Percentiles rank a stretch among this genome's conserved stretches.
Conservation (phyloP, 2,329 filamentous ascomycete genomes). For the Fusarium decemcellulare region DNA sequence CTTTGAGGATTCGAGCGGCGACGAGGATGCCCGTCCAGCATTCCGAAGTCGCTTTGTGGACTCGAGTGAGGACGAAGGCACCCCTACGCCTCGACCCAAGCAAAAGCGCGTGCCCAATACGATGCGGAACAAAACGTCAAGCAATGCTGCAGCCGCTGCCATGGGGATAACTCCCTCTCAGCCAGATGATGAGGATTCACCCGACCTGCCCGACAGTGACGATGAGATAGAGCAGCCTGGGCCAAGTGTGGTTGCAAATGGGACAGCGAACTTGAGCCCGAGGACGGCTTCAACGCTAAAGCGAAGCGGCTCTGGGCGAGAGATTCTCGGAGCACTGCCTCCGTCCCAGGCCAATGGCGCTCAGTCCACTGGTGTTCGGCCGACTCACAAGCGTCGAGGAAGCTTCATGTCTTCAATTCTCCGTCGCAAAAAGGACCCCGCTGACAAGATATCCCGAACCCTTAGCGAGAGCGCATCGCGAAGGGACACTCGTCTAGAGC, state of each 20-base stretch:
- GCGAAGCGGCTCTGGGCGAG: conserved; percentile 59
- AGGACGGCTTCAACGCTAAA: conserved; percentile 50
- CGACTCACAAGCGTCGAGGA: conserved; percentile 56
- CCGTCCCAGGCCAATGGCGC: conserved; percentile 37
- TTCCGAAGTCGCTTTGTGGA: conserved; percentile 75
- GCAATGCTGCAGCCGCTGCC: conserved; percentile 52
- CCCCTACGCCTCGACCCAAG: conserved; percentile 39
- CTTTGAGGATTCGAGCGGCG: conserved; percentile 81
- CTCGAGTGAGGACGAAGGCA: conserved; percentile 77
- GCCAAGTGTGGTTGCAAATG: conserved; percentile 16
- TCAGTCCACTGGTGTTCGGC: conserved; percentile 40
- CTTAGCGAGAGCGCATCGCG: conserved; percentile 71
- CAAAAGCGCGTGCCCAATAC: conserved; percentile 53
- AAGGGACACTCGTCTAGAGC: conserved; percentile 74
- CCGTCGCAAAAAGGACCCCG: conserved; percentile 71
- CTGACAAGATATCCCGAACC: conserved; percentile 68
- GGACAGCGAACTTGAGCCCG: conserved; percentile 27
- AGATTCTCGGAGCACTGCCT: conserved; percentile 47
- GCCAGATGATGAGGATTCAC: conserved; percentile 66
- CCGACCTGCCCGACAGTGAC: conserved; percentile 73
- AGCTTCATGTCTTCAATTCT: conserved; percentile 72
- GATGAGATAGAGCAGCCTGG: conserved; percentile 57
- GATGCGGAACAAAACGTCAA: conserved; percentile 48
- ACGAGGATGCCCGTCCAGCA: conserved; percentile 55
- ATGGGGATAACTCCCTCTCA: conserved; percentile 58